Base-by-base conservation (phyloP, 148 eudicot genomes). In the Rhododendron molle region DNA sequence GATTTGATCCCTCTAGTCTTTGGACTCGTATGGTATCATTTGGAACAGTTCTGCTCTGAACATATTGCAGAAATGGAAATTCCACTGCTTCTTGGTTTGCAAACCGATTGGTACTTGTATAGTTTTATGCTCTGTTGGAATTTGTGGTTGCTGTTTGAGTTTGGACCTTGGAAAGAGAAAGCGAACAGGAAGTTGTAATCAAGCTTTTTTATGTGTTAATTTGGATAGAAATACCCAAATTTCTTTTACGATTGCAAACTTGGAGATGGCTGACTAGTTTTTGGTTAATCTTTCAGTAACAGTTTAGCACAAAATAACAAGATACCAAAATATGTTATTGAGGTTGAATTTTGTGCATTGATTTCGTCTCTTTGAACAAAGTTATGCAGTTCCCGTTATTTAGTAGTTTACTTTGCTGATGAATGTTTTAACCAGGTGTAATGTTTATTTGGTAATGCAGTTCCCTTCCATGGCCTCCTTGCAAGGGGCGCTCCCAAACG, bases 391-490 rank as follows among this genome's bases (percentile, higher is more conserved):
- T 74, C 21, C 28, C 50, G 38, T 23, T 36, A 28, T 60, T 23
- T 3, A 60, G 0, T 38, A 12, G 43, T 40, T 58, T 32, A 7
- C 38, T 32, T 52, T 60, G 60, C 36, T 7, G 10, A 15, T 62
- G 69, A 81, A 20, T 23, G 8, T 40, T 81, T 58, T 81, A 60
- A 81, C 65, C 10, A 14, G 74, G 26, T 83, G 11, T 67, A 23
- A 74, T 83, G 43, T 54, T 11, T 83, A 12, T 85, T 72, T 46
- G 86, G 85, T 84, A 71, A 21, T 90, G 91, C 86, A 97, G 98
- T 97, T 95, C 84, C 98, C 98, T 49, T 91, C 98, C 50, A 86
- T 95, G 94, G 86, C 90, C 85, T 86, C 99, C 50, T 86, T 97
- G 93, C 96, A 95, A 87, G 90, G 93, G 85, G 95, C 94, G 82